Evolutionary conservation across 2,329 filamentous ascomycete genomes (phyloP), one percentile per base, ranked within the genome.

Genomic region (Fusarium papillatum): DNA sequence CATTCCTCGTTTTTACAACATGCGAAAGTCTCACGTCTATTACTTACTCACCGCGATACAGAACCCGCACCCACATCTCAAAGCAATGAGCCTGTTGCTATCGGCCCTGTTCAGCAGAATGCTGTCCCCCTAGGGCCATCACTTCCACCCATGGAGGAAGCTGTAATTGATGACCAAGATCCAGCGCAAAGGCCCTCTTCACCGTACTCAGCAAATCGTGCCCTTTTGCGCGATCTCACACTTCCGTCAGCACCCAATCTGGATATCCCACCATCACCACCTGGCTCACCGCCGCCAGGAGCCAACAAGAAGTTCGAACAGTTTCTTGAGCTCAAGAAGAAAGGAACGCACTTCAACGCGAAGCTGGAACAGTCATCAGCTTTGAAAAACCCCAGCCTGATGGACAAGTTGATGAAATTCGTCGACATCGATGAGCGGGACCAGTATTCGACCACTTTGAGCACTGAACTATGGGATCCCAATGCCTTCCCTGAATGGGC

Each of bases 271-370:
- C 88, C 90, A 13, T 95, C 94, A 6, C 94, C 94, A 1, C 92
- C 93, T 1, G 90, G 90, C 29, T 90, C 90, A 3, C 90, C 90
- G 14, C 84, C 87, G 1, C 81, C 86, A 39, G 77, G 84, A 50
- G 83, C 92, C 16, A 92, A 89, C 63, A 88, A 90, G 76, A 95
- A 95, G 78, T 93, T 96, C 77, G 89, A 91, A 73, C 91, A 92
- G 70, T 96, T 97, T 76, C 89, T 96, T 1, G 88, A 91, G 57
- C 88, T 96, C n/a, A 97, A 97, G 85, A 92, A 91, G 80, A 91
- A 93, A 74, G 93, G 93, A 7, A 88, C 92, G 19, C 95, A 97
- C 83, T 96, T 96, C 87, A 96, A 97, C 82, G 87, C 91, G 78
- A 92, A 93, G 72, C 86, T 97, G 11, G 90, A 93, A 41, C 88